These are phyloP conservation scores for Lasiosphaeria hispida DNA, from an alignment of 495 filamentous ascomycete species.

Conservation along the genomic window DNA sequence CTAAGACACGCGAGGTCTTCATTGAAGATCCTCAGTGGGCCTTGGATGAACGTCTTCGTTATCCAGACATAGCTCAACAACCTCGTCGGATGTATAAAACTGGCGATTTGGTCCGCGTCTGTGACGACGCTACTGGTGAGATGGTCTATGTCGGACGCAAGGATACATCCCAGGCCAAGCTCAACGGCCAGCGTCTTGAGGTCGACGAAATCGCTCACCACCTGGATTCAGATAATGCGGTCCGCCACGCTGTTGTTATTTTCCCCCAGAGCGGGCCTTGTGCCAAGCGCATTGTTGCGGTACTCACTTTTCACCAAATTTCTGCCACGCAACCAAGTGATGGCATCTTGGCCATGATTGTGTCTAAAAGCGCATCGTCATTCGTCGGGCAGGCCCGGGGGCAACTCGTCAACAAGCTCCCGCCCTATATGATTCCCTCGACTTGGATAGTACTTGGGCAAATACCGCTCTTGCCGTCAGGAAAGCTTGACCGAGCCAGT, in stretches of 20 bases:
- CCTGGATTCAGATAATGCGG: conserved; percentile 13
- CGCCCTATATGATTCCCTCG: conserved; percentile 56
- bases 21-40: conserved; percentile 32
- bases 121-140: conserved; percentile 42
- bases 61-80: conserved; percentile 4
- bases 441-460: conserved; percentile 51
- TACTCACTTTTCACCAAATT: conserved; percentile 12
- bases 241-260: conserved; percentile 22
- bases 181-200: conserved; percentile 41
- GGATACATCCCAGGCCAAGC: conserved; percentile 35
- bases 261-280: conserved; percentile 21
- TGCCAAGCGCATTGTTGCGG: conserved; percentile 19
- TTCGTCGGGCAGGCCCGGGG: conserved; percentile 26
- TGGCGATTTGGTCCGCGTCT: conserved; percentile 55
- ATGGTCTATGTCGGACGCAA: conserved; percentile 49
- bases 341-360: conserved; percentile 7
- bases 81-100: conserved; percentile 53
- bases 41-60: conserved; percentile 15
- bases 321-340: not conserved
- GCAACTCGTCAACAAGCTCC: conserved; percentile 25
- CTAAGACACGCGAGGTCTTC: conserved; percentile 21
- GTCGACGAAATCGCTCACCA: conserved; percentile 55
- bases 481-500: conserved; percentile 55
- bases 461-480: conserved; percentile 50
- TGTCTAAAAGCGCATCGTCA: conserved; percentile 9